Conservation (phyloP, 192 early-diverging fungal species). For the Phlyctochytrium bullatum region DNA sequence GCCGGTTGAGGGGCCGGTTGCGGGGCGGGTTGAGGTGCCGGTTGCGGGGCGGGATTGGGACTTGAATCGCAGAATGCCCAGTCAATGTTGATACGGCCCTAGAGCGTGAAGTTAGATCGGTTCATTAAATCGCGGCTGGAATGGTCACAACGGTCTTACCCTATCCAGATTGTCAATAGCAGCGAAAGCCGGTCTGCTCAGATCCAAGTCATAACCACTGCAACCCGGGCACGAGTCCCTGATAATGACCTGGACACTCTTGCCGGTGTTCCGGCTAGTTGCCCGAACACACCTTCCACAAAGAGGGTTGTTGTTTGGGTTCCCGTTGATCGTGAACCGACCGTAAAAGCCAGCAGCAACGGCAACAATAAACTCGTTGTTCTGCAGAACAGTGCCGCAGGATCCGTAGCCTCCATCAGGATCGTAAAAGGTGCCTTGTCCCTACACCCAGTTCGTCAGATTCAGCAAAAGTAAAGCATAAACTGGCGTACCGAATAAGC, state of each 20-base stretch:
- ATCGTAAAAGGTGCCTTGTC: too few relatives aligned
- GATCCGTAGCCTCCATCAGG: not conserved
- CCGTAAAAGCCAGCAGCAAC: not conserved
- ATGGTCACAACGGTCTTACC: too few relatives aligned
- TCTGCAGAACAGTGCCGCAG: not conserved
- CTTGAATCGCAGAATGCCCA: not conserved
- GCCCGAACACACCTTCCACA: not conserved
- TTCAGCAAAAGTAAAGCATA: too few relatives aligned
- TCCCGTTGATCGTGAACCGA: not conserved
- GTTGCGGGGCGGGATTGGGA: not conserved
- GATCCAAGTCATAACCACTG: not conserved
- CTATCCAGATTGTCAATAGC: not conserved
- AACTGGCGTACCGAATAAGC: too few relatives aligned
- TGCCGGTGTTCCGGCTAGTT: not conserved
- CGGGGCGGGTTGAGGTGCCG: not conserved
- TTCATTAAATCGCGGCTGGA: too few relatives aligned
- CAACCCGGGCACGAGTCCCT: conserved; percentile 2
- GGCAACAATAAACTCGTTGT: not conserved
- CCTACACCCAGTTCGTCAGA: too few relatives aligned
- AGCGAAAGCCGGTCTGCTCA: not conserved
- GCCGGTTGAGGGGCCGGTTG: not conserved
- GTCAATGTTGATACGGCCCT: not conserved
- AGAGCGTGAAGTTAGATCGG: not conserved
- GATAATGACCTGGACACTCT: not conserved
- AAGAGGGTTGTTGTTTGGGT: not conserved